phyloP scores from a whole-genome alignment of 257 asterid genomes.

The Solanum neorickii region DNA sequence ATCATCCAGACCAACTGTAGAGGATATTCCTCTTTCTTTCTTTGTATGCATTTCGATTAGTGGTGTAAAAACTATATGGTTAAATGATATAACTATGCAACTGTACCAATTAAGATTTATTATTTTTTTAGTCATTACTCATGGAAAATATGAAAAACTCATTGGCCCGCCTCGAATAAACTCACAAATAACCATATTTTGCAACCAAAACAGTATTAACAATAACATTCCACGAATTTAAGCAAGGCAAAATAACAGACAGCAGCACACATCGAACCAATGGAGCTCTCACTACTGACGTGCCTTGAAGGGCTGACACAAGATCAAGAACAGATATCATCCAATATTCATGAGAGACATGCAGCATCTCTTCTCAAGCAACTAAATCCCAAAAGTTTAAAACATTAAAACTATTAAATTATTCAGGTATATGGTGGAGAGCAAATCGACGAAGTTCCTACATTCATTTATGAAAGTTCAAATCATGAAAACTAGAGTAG shows the following conservation, averaged over 20 bases:
- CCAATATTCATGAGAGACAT: not conserved
- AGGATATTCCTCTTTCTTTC: not conserved
- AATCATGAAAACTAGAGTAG: not conserved
- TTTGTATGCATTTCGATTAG: not conserved
- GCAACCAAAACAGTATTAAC: not conserved
- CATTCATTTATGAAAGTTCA: not conserved
- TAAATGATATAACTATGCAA: not conserved
- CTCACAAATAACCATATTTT: not conserved
- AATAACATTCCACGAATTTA: not conserved
- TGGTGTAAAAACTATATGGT: not conserved
- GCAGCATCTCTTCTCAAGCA: not conserved
- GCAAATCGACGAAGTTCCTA: not conserved
- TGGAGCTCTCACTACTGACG: not conserved
- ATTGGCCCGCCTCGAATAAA: not conserved
- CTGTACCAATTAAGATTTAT: not conserved
- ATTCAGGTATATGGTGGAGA: not conserved
- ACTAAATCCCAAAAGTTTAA: not conserved
- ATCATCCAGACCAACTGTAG: not conserved
- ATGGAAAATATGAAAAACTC: not conserved
- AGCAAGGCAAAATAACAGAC: not conserved
- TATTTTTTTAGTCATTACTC: not conserved
- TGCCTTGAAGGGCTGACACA: not conserved
- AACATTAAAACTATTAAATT: not conserved
- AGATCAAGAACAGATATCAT: not conserved
- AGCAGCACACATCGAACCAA: not conserved